Base-by-base conservation (phyloP, 192 early-diverging fungal genomes). In the Podila epigama region DNA sequence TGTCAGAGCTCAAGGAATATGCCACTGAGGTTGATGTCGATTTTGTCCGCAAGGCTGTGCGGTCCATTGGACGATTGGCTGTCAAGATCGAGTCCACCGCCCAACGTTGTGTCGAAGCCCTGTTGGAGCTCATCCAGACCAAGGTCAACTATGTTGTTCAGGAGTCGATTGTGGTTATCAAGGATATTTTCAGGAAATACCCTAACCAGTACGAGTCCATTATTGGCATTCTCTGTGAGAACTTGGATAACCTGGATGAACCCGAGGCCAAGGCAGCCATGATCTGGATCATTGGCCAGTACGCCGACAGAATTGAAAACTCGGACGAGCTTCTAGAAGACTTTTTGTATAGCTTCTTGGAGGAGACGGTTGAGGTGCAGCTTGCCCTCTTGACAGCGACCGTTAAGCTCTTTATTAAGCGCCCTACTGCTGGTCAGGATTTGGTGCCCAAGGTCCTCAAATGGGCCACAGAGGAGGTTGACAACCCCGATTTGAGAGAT, bases 261-360 rank as follows among this genome's bases (percentile, higher is more conserved):
- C 92, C 98, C 20, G 98, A 99, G 77, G 97, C 98, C 32, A 97
- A 96, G 75, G 92, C 95, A 3, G 93, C 95, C n/a, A 93, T 98
- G 92, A 95, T 99, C 56, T 99, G 98, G 98, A 98, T 99, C 58
- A 92, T 99, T 77, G 98, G 98, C 1, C 95, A 99, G 82, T 98
- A 99, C 75, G 92, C 97, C 8, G 96, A 97, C 71, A 83, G 96
- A 33, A 99, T 99, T 68, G 97, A 97, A 51, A 98, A 98, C 81
- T 92, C 98, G 5, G 91, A 96, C 81, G 94, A 92, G 58, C 80
- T 98, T 22, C 82, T 99, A 39, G 92, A 89, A 11, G 87, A 85
- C 55, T 99, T 98, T 79, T 69, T 98, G 32, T 95, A 95, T 44
- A 90, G 87, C 5, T 96, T 98, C 66, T 81, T 94, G 75, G 95